Evolutionary conservation across 805 yeast species (phyloP).

Genomic region (Kodamaea jinghongensis): DNA sequence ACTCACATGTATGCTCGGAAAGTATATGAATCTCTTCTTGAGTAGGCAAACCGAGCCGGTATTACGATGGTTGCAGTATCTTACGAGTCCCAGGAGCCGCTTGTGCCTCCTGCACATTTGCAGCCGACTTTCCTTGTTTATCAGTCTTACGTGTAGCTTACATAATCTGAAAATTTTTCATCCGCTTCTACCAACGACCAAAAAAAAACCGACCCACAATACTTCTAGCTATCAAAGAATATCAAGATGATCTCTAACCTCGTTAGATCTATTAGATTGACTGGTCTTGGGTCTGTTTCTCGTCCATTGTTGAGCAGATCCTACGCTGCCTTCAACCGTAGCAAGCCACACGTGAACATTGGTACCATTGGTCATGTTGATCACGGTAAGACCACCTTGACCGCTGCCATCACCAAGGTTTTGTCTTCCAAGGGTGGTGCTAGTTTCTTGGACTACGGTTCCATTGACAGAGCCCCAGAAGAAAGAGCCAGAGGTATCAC

Average conservation of each 20-base stretch:
- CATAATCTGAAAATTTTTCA: conserved; percentile 6
- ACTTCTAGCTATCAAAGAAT: conserved; percentile 1
- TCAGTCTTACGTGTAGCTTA: background rate
- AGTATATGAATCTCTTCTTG: too few relatives aligned
- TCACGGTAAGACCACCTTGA: conserved; percentile 97
- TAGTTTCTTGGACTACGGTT: conserved; percentile 82
- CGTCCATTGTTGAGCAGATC: conserved; percentile 33
- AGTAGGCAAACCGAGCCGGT: too few relatives aligned
- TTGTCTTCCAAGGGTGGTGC: conserved; percentile 89
- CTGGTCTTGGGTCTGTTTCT: conserved; percentile 21
- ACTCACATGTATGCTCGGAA: too few relatives aligned
- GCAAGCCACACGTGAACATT: conserved; percentile 93
- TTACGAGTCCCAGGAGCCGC: too few relatives aligned
- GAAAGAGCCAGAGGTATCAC: conserved; percentile 99
- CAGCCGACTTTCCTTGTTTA: too few relatives aligned
- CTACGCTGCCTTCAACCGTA: conserved; percentile 82
- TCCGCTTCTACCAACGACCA: background rate
- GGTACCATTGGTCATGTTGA: conserved; percentile 99
- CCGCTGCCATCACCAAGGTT: conserved; percentile 98
- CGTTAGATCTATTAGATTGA: conserved; percentile 27
- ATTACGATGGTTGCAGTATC: too few relatives aligned
- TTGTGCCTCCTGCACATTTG: too few relatives aligned
- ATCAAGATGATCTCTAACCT: conserved; percentile 29
- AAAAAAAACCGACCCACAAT: conserved; percentile 1
- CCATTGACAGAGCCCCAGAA: conserved; percentile 97